These are phyloP conservation scores for Suillus americanus DNA, from an alignment of 768 basidiomycete genomes.

Conservation along the genomic window DNA sequence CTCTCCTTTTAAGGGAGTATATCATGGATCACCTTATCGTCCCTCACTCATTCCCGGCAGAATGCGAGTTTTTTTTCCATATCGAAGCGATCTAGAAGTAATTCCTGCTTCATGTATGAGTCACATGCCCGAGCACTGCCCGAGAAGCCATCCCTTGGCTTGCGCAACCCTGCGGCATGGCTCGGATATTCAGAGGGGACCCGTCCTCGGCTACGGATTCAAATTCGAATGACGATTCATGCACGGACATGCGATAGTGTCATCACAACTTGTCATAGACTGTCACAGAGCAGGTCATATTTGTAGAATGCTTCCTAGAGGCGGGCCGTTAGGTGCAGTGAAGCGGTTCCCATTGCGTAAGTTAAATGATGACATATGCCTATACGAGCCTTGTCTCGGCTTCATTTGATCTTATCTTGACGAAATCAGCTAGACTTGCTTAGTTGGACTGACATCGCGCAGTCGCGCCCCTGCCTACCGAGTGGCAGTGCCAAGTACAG, in stretches of 20 bases:
- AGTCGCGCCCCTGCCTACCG: background rate
- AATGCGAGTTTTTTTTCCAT: background rate
- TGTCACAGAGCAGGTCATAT: background rate
- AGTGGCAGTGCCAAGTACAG: slow-evolving; percentile 23
- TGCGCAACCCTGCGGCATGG: background rate
- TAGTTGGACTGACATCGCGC: background rate
- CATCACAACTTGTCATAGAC: background rate
- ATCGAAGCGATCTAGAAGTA: background rate
- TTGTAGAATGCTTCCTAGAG: background rate
- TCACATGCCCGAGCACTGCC: slow-evolving; percentile 2
- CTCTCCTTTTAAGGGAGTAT: background rate
- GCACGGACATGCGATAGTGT: background rate
- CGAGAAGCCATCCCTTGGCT: background rate
- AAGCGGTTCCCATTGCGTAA: background rate
- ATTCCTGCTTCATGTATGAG: background rate
- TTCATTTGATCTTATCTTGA: background rate
- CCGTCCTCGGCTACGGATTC: background rate
- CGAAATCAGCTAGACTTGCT: background rate
- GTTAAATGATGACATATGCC: background rate
- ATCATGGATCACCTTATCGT: background rate
- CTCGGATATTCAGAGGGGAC: background rate
- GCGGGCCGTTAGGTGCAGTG: background rate
- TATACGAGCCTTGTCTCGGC: background rate
- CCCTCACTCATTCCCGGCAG: background rate
- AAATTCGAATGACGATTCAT: background rate